Base-by-base conservation (phyloP, 176 grass and related monocot genomes). In the Bromus sterilis region DNA sequence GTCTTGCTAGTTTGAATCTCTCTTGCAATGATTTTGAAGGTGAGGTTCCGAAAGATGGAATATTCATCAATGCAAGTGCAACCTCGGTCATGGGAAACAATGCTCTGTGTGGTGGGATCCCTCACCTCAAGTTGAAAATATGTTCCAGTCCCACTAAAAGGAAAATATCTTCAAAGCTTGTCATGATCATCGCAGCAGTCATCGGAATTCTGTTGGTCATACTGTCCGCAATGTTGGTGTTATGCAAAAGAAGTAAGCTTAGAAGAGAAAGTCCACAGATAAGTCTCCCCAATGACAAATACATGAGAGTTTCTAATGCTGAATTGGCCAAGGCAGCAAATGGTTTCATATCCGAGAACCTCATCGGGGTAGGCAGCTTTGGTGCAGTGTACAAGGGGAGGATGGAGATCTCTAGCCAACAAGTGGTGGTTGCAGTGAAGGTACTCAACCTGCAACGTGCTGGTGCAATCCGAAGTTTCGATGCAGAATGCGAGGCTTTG, bases 291-390 rank as follows among this genome's bases (percentile, higher is more conserved):
- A 77, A 5, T 77, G 34, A 61, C 2, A 7, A 20, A 7, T 25
- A 77, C 25, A 39, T 39, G 3, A 77, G 75, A 61, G 75, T 77
- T 60, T 77, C 75, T 77, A 61, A 77, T 42, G 75, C 56, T 60
- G 75, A 77, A 77, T 77, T 77, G 37, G 75, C 36, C 56, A 61
- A 16, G 16, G 75, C 75, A 25, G 61, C 75, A 26, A 25, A 77
- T 77, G 56, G 14, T 77, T 78, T 78, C 41, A 28, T 28, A 46
- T 34, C 58, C 20, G 10, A 46, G 5, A 78, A 78, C 58, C 76
- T 78, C 40, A 33, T 78, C 0, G 58, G 76, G 16, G 39, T 64
- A 4, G 76, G 76, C 18, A 78, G 76, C 26, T 78, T 78, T 78
- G 76, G 76, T 31, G 40, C 26, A 33, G 76, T 64, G 16, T 71